Conservation (phyloP, 2,329 filamentous ascomycete genomes). For the Scorias spongiosa region DNA sequence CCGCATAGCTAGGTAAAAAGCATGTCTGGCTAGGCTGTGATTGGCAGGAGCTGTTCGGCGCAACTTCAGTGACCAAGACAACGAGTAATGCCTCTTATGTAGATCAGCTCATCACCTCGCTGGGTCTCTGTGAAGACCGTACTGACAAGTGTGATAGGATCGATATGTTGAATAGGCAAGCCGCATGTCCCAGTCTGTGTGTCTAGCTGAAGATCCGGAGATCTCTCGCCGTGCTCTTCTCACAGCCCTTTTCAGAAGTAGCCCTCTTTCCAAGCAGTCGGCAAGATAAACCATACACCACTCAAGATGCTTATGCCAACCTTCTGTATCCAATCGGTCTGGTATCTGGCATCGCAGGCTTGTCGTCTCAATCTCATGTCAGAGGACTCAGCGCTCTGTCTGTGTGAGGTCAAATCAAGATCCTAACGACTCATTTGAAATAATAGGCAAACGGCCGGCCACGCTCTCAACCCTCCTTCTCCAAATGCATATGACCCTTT, state of each 20-base stretch:
- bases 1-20: too few relatives aligned
- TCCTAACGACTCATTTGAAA: slow-evolving; percentile 36
- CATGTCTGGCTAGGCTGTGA: slow-evolving; percentile 4
- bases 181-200: slow-evolving; percentile 26
- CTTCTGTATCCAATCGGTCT: slow-evolving; percentile 11
- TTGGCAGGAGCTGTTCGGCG: slow-evolving; percentile 10
- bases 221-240: slow-evolving; percentile 22
- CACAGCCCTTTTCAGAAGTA: slow-evolving; percentile 5
- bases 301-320: slow-evolving; percentile 17
- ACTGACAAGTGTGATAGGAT: slow-evolving; percentile 40
- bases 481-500: slow-evolving; percentile 18
- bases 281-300: slow-evolving; percentile 12
- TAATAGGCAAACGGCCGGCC: slow-evolving; percentile 25
- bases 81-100: slow-evolving; percentile 27
- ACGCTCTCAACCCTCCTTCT: slow-evolving; percentile 37
- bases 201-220: slow-evolving; percentile 23
- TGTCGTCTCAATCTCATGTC: slow-evolving; percentile 1
- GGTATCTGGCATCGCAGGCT: slow-evolving; percentile 23
- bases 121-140: slow-evolving; percentile 32
- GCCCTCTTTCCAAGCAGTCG: slow-evolving; percentile 2
- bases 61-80: slow-evolving; percentile 14
- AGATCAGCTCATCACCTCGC: slow-evolving; percentile 37
- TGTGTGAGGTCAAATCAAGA: slow-evolving; percentile 18
- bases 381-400: too few relatives aligned
- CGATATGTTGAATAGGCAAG: slow-evolving; percentile 19